Percentiles rank a stretch among this genome's conserved stretches.
These are phyloP conservation scores for Aspergillus pseudotamarii DNA, from an alignment of 2,329 filamentous ascomycete genomes.

Conservation along the genomic window DNA sequence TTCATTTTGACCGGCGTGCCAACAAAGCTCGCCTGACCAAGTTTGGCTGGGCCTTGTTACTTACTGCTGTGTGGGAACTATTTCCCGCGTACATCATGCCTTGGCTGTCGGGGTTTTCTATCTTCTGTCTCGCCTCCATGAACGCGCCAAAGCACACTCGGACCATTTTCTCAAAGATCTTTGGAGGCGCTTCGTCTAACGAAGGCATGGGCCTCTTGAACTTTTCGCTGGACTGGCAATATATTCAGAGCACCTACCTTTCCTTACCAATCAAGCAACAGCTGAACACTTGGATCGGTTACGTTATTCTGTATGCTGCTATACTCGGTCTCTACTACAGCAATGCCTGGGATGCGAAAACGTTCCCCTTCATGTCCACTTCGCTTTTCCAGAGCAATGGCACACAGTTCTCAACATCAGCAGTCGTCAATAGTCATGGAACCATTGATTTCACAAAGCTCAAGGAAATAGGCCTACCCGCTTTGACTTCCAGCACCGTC, in stretches of 20 bases:
- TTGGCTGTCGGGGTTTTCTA: conserved; percentile 27
- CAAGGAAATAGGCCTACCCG: background rate
- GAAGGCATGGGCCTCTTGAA: conserved; percentile 29
- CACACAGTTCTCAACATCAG: conserved; percentile 21
- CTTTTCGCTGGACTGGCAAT: conserved; percentile 31
- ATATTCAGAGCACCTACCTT: conserved; percentile 55
- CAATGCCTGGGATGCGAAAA: conserved; percentile 26
- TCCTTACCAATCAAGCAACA: conserved; percentile 58
- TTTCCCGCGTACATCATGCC: conserved; percentile 31
- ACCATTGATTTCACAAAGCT: conserved; percentile 33
- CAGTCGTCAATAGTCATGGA: conserved; percentile 25
- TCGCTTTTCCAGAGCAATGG: conserved; percentile 37
- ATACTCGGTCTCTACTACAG: conserved; percentile 29
- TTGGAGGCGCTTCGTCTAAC: conserved; percentile 29
- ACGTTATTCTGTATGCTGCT: conserved; percentile 49
- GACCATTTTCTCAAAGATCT: conserved; percentile 21
- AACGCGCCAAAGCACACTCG: conserved; percentile 10
- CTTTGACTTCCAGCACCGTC: conserved; percentile 30
- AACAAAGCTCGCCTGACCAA: conserved; percentile 33
- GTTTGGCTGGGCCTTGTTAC: conserved; percentile 35
- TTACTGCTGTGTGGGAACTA: conserved; percentile 24
- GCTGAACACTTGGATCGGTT: conserved; percentile 50
- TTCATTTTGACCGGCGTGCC: conserved; percentile 33
- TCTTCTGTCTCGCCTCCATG: conserved; percentile 18
- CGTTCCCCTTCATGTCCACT: conserved; percentile 31